Evolutionary conservation across 768 basidiomycete species (phyloP), one percentile per base, ranked within the genome.

Genomic region (Mycena latifolia): DNA sequence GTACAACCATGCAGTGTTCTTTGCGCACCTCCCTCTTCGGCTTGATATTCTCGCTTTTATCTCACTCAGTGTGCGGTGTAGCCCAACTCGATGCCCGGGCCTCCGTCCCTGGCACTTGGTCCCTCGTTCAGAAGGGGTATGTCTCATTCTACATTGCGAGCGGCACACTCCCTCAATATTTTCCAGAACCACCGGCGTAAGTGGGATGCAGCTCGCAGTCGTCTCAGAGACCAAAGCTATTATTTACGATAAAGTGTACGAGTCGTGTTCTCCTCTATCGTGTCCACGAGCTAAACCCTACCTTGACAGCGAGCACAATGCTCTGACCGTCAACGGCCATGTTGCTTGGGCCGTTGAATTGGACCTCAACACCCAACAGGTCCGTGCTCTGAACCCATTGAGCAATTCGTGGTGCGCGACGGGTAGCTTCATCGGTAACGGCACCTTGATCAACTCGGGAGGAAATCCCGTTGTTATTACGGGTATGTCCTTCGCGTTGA

Each of bases 361-460:
- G 70, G 76, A 84, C 59, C 67, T 85, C 14, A 73, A 77, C 64
- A 82, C 82, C 2, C 79, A 81, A 43, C 77, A 73, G 5, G 76
- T 77, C 1, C 76, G 78, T 17, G 72, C 81, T 12, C 63, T 82
- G 11, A 71, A 77, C 47, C 69, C 80, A n/a, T 55, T 77, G 11
- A 76, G 79, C n/a, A 78, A 84, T 61, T 77, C 76, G n/a, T 84
- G 81, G 72, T 84, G 82, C 69, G 83, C 31, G 5, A 80, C 79
- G 24, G 81, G 82, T 15, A 78, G 77, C 4, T 78, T 82, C 57
- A 62, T 83, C 52, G 76, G 78, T 45, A 83, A 82, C 47, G 82
- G 82, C 2, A 82, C 81, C 3, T 77, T 82, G 74, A 75, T n/a
- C n/a, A n/a, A n/a, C n/a, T n/a, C n/a, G n/a, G n/a, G n/a, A n/a